phyloP scores from a whole-genome alignment of 306 rosid genomes.

The Inga laurina region DNA sequence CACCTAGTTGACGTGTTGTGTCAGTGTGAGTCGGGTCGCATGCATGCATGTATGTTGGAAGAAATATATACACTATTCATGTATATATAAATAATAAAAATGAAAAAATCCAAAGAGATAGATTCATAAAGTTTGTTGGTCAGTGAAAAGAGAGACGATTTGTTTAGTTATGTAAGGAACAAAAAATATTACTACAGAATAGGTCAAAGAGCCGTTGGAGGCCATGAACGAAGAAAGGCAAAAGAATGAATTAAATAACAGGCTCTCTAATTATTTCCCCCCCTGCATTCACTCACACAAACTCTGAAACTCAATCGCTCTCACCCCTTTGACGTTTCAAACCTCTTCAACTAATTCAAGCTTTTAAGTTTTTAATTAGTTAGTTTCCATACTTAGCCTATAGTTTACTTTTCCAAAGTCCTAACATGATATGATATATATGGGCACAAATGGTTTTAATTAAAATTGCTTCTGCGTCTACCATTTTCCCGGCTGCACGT shows the following conservation, averaged over 20 bases:
- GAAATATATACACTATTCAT: not conserved
- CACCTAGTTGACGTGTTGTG: not conserved
- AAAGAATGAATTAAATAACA: not conserved
- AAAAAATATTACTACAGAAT: not conserved
- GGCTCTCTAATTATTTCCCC: too few species aligned
- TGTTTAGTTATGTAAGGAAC: not conserved
- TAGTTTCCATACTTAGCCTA: too few species aligned
- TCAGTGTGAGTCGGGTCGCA: not conserved
- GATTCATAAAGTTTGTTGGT: not conserved
- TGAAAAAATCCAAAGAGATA: not conserved
- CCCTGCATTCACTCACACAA: too few species aligned
- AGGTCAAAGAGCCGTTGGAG: not conserved
- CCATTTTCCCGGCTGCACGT: not conserved
- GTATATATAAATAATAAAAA: not conserved
- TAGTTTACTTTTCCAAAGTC: not conserved
- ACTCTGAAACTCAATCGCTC: not conserved
- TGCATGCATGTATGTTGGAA: not conserved
- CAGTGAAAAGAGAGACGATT: not conserved
- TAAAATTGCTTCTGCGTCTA: not conserved
- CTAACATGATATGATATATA: too few species aligned
- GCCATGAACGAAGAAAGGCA: not conserved
- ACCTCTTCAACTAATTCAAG: not conserved
- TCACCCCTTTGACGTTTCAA: constrained; percentile 42
- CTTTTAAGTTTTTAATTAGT: too few species aligned
- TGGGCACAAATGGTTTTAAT: not conserved